phyloP scores from a whole-genome alignment of 2,329 filamentous ascomycete species.

The Alternaria sp. region DNA sequence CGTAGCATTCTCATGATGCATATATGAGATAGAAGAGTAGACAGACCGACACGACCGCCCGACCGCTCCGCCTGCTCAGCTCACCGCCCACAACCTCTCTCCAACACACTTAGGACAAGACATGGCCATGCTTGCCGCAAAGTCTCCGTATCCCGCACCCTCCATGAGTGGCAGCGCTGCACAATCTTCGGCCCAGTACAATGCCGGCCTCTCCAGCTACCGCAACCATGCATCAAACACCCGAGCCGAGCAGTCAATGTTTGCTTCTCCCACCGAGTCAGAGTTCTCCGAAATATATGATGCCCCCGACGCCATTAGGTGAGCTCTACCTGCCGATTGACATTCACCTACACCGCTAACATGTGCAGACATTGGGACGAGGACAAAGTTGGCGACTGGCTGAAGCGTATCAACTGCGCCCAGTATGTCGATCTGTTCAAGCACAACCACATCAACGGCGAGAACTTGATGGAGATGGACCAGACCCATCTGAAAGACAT shows the following conservation, averaged over 20 bases:
- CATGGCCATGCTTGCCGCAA: slow-evolving; percentile 84
- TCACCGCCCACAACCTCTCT: slow-evolving; percentile 10
- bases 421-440: slow-evolving; percentile 92
- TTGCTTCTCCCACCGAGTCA: slow-evolving; percentile 87
- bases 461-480: slow-evolving; percentile 96
- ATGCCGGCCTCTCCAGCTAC: slow-evolving; percentile 45
- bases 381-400: slow-evolving; percentile 88
- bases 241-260: slow-evolving; percentile 62
- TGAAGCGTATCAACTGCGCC: slow-evolving; percentile 88
- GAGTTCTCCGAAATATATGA: slow-evolving; percentile 86
- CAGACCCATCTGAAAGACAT: slow-evolving; percentile 96
- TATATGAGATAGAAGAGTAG: slow-evolving; percentile 20
- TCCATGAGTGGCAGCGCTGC: slow-evolving; percentile 54
- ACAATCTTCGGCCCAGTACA: slow-evolving; percentile 48
- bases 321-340: slow-evolving; percentile 17
- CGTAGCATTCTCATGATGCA: slow-evolving; percentile 26
- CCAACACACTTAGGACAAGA: slow-evolving; percentile 5
- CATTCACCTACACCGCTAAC: slow-evolving; percentile 23
- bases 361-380: slow-evolving; percentile 77
- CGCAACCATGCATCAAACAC: slow-evolving; percentile 45
- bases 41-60: slow-evolving; percentile 8
- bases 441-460: slow-evolving; percentile 95
- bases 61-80: slow-evolving; percentile 4
- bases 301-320: slow-evolving; percentile 68
- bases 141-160: slow-evolving; percentile 71